A percentile compares a stretch with the other conserved stretches of the same genome.
Conservation (phyloP, 306 rosid species). For the Quercus engelmannii region DNA sequence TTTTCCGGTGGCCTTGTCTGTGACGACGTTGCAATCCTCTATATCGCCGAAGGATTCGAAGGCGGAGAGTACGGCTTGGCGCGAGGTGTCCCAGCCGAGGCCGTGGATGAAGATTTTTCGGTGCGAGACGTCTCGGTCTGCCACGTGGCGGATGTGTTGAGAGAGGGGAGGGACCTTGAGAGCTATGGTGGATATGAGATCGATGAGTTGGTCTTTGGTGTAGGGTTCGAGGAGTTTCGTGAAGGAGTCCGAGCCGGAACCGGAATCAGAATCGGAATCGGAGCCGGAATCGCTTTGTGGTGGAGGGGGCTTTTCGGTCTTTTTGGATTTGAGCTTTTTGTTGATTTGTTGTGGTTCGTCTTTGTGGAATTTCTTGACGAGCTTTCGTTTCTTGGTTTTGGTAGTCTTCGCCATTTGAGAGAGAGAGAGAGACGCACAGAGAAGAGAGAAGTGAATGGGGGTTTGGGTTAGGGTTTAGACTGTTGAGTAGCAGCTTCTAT, state of each 20-base stretch:
- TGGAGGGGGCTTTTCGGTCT: neutral
- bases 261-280: constrained; percentile 20
- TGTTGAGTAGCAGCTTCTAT: no score
- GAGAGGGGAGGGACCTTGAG: constrained; percentile 20
- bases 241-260: constrained; percentile 23
- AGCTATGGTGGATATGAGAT: constrained; percentile 30
- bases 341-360: neutral
- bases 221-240: constrained; percentile 38
- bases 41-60: constrained; percentile 34
- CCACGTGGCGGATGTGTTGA: constrained; percentile 27
- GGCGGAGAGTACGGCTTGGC: constrained; percentile 20
- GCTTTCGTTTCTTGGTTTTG: constrained; percentile 14
- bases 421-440: no score
- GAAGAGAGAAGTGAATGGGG: no score
- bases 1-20: constrained; percentile 39
- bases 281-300: neutral
- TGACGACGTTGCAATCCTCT: constrained; percentile 40
- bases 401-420: constrained; percentile 11
- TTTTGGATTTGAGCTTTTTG: neutral
- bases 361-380: neutral
- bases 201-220: constrained; percentile 37
- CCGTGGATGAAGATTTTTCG: constrained; percentile 46
- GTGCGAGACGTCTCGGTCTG: constrained; percentile 39
- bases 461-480: neutral
- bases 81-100: constrained; percentile 42